Base-by-base conservation (phyloP, 129 eudicot genomes). In the Helianthus tuberosus region DNA sequence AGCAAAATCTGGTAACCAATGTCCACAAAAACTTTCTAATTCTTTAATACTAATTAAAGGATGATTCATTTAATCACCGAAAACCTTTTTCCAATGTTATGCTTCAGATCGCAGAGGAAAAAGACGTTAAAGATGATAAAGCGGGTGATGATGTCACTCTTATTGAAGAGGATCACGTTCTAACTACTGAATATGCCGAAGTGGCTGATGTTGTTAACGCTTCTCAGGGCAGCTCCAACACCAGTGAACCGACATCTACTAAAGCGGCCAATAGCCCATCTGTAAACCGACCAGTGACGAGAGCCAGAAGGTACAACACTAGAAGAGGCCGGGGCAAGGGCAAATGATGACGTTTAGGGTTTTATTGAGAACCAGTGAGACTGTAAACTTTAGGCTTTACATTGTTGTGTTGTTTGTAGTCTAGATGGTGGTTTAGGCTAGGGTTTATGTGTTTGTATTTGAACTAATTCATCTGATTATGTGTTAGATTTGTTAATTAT, bases 1-100 rank as follows among this genome's bases (percentile, higher is more conserved):
- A 67, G 58, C 88, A 79, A 61, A 77, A 70, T 74, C 84, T 77
- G 92, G 96, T 89, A 80, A 38, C 57, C 66, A 8, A 8, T 52
- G 2, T 8, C 29, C 47, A 43, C 61, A 17, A 51, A 63, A 64
- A 1, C 7, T 61, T 32, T 6, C 53, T 64, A 52, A 5, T 75
- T 51, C 38, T 57, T 23, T n/a, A 36, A 63, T 13, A 1, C 9
- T 23, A 58, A 58, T 5, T 58, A 43, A 5, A 25, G n/a, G 15
- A 13, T 58, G 57, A 23, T 58, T 23, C 38, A 7, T 25, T 8
- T 8, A 16, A 53, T 39, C 16, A 43, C 73, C 8, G 23, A 66
- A 75, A 53, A 29, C 46, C 29, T 35, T 76, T 46, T 9, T 0
- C 59, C 14, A 29, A 9, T 55, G 8, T 13, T 17, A 25, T 48